A percentile compares a stretch with the other conserved stretches of the same genome.
Evolutionary conservation across 192 early-diverging fungal genomes (phyloP).

Genomic region (Coemansia sp.): DNA sequence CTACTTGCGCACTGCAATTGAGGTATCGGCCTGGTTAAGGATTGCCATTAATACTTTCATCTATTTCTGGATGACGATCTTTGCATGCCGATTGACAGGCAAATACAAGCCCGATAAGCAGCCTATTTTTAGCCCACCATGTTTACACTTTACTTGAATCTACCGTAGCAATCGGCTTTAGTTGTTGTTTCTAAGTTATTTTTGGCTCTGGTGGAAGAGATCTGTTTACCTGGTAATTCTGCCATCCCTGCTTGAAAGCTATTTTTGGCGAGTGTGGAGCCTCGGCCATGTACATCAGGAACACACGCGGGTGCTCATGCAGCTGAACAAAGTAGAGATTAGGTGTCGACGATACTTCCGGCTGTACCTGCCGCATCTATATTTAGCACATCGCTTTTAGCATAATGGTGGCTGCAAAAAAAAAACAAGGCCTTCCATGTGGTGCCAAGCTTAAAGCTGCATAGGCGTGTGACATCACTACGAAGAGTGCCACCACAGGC

Average conservation of each 20-base stretch:
- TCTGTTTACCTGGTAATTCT: background rate
- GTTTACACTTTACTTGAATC: slow-evolving; percentile 5
- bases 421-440: background rate
- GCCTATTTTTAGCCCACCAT: background rate
- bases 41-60: slow-evolving; percentile 5
- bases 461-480: background rate
- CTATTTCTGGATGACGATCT: slow-evolving; percentile 7
- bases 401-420: background rate
- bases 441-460: slow-evolving; percentile 9
- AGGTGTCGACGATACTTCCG: slow-evolving; percentile 2
- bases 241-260: slow-evolving; percentile 3
- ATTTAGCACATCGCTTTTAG: background rate
- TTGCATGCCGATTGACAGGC: slow-evolving; percentile 4
- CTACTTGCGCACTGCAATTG: background rate
- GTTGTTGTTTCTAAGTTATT: background rate
- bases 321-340: background rate
- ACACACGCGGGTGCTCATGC: slow-evolving; percentile 1
- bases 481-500: background rate
- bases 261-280: background rate
- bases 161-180: background rate
- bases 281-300: background rate
- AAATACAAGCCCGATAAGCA: background rate
- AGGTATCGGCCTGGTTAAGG: background rate
- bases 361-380: slow-evolving; percentile 12
- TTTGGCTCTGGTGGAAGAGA: background rate